Conservation (phyloP, 163 green algal genomes). For the Chlorella variabilis region DNA sequence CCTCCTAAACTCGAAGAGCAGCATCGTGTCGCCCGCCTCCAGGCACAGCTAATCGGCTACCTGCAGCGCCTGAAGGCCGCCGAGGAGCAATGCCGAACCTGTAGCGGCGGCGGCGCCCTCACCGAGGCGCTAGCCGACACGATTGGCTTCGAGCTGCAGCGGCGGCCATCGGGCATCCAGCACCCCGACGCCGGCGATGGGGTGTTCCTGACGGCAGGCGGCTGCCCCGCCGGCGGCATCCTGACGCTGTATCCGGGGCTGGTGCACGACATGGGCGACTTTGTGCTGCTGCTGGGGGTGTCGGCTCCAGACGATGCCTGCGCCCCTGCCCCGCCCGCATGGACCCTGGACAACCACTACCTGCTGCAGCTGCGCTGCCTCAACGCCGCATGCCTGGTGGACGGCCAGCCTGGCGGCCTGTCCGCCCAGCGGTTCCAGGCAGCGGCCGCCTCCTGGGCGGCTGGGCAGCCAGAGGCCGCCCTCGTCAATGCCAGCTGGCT, state of each 20-base stretch:
- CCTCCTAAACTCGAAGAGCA: neutral
- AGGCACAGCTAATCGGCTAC: neutral
- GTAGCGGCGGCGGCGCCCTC: neutral
- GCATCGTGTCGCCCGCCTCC: neutral
- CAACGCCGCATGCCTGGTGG: neutral
- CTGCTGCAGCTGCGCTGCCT: neutral
- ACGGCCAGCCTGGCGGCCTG: neutral
- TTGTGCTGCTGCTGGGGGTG: neutral
- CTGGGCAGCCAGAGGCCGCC: neutral
- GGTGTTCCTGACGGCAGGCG: constrained; percentile 1
- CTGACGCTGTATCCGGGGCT: constrained; percentile 1
- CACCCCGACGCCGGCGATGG: neutral
- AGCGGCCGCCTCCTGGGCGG: neutral
- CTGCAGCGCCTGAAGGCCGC: neutral
- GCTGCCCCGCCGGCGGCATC: neutral
- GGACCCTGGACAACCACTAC: neutral
- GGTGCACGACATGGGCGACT: neutral
- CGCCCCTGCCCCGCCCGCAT: neutral
- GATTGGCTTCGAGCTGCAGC: neutral
- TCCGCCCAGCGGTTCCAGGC: neutral
- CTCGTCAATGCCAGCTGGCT: neutral
- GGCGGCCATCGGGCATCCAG: neutral
- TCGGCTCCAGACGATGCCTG: neutral
- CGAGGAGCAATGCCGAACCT: neutral
- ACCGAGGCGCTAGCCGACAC: too few species aligned